phyloP scores from a whole-genome alignment of 805 yeast genomes.

The Teunomyces barrocoloradensis region DNA sequence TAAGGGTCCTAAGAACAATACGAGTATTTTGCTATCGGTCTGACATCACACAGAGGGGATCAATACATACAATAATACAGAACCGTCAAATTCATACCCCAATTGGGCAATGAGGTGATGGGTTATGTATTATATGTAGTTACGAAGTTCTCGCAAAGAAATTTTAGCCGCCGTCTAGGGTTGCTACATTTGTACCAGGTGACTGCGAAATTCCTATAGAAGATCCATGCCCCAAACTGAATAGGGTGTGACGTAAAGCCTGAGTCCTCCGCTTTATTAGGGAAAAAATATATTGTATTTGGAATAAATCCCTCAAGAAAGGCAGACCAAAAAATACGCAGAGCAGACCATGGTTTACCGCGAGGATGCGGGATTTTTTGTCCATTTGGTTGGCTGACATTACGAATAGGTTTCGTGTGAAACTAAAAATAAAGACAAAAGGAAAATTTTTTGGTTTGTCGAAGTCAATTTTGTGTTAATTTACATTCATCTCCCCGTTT shows the following conservation, averaged over 20 bases:
- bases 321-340: not conserved
- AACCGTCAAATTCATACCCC: not conserved
- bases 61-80: not conserved
- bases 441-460: conserved; percentile 1
- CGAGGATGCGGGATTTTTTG: conserved; percentile 3
- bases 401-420: not conserved
- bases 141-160: not conserved
- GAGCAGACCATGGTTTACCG: not conserved
- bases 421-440: conserved; percentile 1
- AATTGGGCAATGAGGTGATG: not conserved
- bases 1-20: not conserved
- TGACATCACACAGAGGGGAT: not conserved
- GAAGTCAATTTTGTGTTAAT: not conserved
- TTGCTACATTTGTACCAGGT: not conserved
- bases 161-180: not conserved
- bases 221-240: not conserved
- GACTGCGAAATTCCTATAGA: not conserved
- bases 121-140: not conserved
- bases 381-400: conserved; percentile 1
- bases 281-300: conserved; percentile 2
- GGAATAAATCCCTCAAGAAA: conserved; percentile 2
- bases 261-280: not conserved
- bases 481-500: not conserved
- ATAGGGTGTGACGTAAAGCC: not conserved
- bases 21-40: not conserved